Conservation (phyloP, 176 grass and related monocot species). For the Juncus inflexus region DNA sequence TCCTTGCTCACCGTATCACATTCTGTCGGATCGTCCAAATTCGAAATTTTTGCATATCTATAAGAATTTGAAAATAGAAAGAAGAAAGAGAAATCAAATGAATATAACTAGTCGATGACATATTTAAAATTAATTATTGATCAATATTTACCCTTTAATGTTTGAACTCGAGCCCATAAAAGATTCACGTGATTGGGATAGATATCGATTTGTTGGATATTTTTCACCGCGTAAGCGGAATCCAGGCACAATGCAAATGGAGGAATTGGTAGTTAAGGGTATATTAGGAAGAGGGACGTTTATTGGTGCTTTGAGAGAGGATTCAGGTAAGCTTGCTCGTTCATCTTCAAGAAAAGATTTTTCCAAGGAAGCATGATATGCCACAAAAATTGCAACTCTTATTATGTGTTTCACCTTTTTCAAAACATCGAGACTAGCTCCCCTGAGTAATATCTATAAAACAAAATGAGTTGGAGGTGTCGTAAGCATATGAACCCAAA, state of each 20-base stretch:
- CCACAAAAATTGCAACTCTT: conserved; percentile 90
- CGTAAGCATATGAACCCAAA: background rate
- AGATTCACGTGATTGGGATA: conserved; percentile 11
- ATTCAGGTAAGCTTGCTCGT: conserved; percentile 69
- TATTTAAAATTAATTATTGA: no score
- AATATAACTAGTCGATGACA: no score
- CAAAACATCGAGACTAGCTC: conserved; percentile 63
- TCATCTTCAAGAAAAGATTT: conserved; percentile 99
- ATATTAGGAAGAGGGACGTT: conserved; percentile 75
- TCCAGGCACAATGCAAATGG: conserved; percentile 63
- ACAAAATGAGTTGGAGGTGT: background rate
- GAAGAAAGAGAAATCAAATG: no score
- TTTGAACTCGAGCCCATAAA: conserved; percentile 14
- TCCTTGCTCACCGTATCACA: conserved; percentile 40
- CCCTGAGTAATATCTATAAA: conserved; percentile 79
- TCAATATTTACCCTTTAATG: conserved; percentile 2
- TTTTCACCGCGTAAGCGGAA: conserved; percentile 23
- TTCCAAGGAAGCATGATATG: conserved; percentile 91
- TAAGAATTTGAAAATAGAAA: no score
- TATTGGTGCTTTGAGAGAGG: conserved; percentile 65
- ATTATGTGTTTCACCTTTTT: conserved; percentile 97
- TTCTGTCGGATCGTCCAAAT: background rate
- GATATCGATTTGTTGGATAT: conserved; percentile 3
- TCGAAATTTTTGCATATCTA: background rate
- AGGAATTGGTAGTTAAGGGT: conserved; percentile 49